Percentiles rank a stretch among this genome's conserved stretches.
These are phyloP conservation scores for Syzygium oleosum DNA, from an alignment of 345 rosid genomes.

Conservation along the genomic window DNA sequence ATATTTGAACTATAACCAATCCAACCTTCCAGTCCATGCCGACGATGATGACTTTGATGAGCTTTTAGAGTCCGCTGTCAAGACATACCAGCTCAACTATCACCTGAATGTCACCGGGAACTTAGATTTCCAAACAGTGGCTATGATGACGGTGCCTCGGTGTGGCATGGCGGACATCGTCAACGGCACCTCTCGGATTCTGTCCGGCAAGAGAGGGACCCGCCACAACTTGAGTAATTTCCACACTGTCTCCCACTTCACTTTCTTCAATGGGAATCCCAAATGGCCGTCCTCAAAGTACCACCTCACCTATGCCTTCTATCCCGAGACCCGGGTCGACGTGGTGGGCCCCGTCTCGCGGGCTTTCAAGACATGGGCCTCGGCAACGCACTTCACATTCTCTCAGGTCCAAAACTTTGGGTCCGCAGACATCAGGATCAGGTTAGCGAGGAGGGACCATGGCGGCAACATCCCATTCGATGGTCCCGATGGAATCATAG, in stretches of 20 bases:
- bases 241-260: slow-evolving; percentile 9
- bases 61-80: slow-evolving; percentile 14
- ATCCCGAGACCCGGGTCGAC: neutral
- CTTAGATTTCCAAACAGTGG: slow-evolving; percentile 9
- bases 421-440: slow-evolving; percentile 11
- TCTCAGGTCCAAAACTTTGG: neutral
- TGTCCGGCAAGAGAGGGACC: neutral
- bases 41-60: slow-evolving; percentile 17
- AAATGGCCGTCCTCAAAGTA: slow-evolving; percentile 17
- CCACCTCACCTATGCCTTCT: slow-evolving; percentile 16
- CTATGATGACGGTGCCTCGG: slow-evolving; percentile 14
- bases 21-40: neutral
- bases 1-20: slow-evolving; percentile 5
- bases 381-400: slow-evolving; percentile 13
- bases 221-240: neutral
- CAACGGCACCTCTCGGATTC: slow-evolving; percentile 16
- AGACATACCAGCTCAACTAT: slow-evolving; percentile 22
- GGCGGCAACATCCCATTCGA: slow-evolving; percentile 7
- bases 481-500: slow-evolving; percentile 12
- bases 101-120: slow-evolving; percentile 10
- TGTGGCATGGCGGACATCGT: slow-evolving; percentile 28
- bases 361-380: slow-evolving; percentile 26
- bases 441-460: slow-evolving; percentile 4
- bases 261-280: slow-evolving; percentile 4
- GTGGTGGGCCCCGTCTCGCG: neutral